Evolutionary conservation across 441 rosid species (phyloP).

Genomic region (Brassica balearica): DNA sequence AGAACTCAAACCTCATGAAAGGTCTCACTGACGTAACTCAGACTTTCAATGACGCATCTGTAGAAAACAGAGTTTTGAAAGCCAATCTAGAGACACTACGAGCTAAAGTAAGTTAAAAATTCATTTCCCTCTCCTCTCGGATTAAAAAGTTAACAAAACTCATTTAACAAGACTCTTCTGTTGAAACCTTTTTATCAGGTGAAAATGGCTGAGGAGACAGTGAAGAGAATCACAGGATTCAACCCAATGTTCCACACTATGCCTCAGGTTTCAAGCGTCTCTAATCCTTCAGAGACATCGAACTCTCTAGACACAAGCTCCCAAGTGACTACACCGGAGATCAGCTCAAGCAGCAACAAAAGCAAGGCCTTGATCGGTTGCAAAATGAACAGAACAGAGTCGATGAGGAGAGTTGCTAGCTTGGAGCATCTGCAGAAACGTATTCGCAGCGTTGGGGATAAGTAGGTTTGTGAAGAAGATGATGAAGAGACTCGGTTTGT

Average conservation of each 20-base stretch:
- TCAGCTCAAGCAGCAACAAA: constrained; percentile 41
- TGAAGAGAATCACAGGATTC: constrained; percentile 67
- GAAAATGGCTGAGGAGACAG: constrained; percentile 74
- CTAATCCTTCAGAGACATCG: constrained; percentile 60
- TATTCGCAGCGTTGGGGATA: constrained; percentile 54
- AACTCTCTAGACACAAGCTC: constrained; percentile 43
- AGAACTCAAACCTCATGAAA: constrained; percentile 61
- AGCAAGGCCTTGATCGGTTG: constrained; percentile 56
- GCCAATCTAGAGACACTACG: constrained; percentile 76
- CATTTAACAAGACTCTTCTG: neutral
- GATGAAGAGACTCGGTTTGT: constrained; percentile 42
- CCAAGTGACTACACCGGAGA: constrained; percentile 28
- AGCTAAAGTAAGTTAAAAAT: constrained; percentile 55
- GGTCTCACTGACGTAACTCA: constrained; percentile 66
- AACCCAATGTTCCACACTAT: constrained; percentile 57
- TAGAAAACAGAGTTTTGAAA: constrained; percentile 74
- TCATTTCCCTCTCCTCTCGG: neutral
- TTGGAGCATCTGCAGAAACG: constrained; percentile 92
- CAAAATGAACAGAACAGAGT: constrained; percentile 71
- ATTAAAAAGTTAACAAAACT: neutral
- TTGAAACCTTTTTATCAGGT: constrained; percentile 50
- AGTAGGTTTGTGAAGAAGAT: constrained; percentile 21
- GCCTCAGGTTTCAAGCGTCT: constrained; percentile 56
- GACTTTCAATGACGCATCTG: constrained; percentile 64
- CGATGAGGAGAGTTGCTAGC: constrained; percentile 86